Base-by-base conservation (phyloP, 2,329 filamentous ascomycete species). In the Chaetomium globosum region DNA sequence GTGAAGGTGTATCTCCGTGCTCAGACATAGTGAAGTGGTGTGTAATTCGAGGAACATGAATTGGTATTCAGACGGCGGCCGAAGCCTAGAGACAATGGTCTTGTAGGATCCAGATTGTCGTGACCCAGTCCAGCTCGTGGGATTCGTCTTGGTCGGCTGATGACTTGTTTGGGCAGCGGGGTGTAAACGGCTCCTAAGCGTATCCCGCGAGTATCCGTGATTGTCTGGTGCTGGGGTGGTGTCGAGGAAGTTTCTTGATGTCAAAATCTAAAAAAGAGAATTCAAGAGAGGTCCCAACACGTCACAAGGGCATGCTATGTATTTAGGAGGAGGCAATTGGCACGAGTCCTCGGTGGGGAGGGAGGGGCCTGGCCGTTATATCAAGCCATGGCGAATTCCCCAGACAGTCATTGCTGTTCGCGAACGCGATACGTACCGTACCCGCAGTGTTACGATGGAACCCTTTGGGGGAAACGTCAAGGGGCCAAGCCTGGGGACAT, bases 1-100 rank as follows among this genome's bases (percentile, higher is more conserved):
- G 65, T 28, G 65, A 67, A 5, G 61, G 65, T 5, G 61, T 59
- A 23, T 67, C 65, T 48, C 65, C 61, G 61, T 59, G 26, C 31
- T 67, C 65, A 10, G 65, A 67, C 65, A 67, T 67, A 19, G 46
- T 66, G 61, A 30, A 48, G 23, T 13, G 8, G 3, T 30, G 26
- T 9, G 57, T 53, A 48, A 26, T 54, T 39, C 30, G 31, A 31
- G 19, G 23, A 30, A n/a, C 61, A 49, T 57, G 43, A 36, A 58
- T 19, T 23, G 26, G 53, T 46, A 4, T 16, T 56, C 21, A 30
- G 36, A n/a, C 9, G n/a, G 59, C 49, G 61, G 61, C 57, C 61
- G 53, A 51, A 48, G 63, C 52, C 63, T 28, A 21, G 23, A 43
- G 43, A 54, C 2, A 13, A 28, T 33, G 12, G 55, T 33, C 26